phyloP scores from a whole-genome alignment of 805 yeast species.

The Blastobotrys peoriensis region DNA sequence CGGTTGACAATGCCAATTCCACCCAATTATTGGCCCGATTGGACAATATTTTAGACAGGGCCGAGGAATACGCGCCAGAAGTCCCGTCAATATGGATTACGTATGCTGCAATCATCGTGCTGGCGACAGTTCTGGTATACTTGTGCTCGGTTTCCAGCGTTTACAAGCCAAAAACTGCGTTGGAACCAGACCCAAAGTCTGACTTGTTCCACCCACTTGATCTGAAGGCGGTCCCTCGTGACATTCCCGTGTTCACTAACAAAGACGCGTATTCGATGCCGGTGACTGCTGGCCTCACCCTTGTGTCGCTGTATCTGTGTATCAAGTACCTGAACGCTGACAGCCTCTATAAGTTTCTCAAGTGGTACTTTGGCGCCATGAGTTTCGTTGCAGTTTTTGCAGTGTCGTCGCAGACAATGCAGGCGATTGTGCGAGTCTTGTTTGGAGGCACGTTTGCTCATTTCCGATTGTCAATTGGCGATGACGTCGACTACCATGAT shows the following conservation, averaged over 20 bases:
- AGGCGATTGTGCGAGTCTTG: constrained; percentile 7
- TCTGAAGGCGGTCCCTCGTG: constrained; percentile 9
- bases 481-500: constrained; percentile 6
- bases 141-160: constrained; percentile 18
- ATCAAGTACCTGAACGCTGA: constrained; percentile 32
- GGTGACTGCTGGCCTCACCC: constrained; percentile 35
- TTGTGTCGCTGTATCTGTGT: constrained; percentile 36
- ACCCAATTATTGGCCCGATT: neutral
- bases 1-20: neutral
- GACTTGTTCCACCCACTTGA: constrained; percentile 24
- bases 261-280: constrained; percentile 41
- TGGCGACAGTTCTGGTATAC: constrained; percentile 18
- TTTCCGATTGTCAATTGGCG: constrained; percentile 9
- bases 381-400: constrained; percentile 32
- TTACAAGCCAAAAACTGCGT: constrained; percentile 21
- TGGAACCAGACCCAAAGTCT: constrained; percentile 20
- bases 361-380: constrained; percentile 32
- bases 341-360: constrained; percentile 31
- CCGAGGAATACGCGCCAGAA: neutral
- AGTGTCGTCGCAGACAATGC: constrained; percentile 22
- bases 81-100: constrained; percentile 15
- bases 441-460: constrained; percentile 9
- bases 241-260: constrained; percentile 17
- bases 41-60: neutral
- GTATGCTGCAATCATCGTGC: constrained; percentile 15